These are phyloP conservation scores for Lolium rigidum DNA, from an alignment of 176 grass and related monocot genomes.

Conservation along the genomic window DNA sequence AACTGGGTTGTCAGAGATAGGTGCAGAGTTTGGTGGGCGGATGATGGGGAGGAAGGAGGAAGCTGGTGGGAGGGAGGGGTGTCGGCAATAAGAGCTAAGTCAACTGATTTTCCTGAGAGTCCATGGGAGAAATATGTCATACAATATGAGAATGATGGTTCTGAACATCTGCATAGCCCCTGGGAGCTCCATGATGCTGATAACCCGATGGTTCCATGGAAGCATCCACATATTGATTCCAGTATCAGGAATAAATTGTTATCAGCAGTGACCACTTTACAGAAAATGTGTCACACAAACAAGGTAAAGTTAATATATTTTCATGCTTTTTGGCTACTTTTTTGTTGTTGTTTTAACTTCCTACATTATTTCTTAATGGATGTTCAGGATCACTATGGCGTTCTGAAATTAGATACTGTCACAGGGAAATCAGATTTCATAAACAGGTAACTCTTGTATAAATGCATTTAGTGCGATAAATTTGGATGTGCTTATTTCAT, in stretches of 20 bases:
- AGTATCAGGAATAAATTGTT: slow-evolving; percentile 60
- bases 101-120: slow-evolving; percentile 80
- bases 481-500: not conserved
- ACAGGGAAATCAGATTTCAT: slow-evolving; percentile 85
- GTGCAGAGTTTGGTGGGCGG: slow-evolving; percentile 93
- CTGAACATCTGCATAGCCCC: slow-evolving; percentile 75
- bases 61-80: slow-evolving; percentile 96
- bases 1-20: slow-evolving; percentile 93
- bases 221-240: slow-evolving; percentile 74
- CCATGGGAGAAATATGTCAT: slow-evolving; percentile 92
- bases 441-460: slow-evolving; percentile 74
- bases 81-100: slow-evolving; percentile 66
- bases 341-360: slow-evolving; percentile 27
- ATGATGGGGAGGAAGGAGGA: slow-evolving; percentile 69
- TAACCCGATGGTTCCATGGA: slow-evolving; percentile 76
- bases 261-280: slow-evolving; percentile 61
- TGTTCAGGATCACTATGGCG: slow-evolving; percentile 78
- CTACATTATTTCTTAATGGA: slow-evolving; percentile 12
- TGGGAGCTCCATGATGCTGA: slow-evolving; percentile 92
- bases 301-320: slow-evolving; percentile 54
- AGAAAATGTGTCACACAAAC: slow-evolving; percentile 60
- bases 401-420: slow-evolving; percentile 70
- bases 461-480: not conserved
- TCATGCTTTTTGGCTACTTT: not conserved
- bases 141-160: slow-evolving; percentile 86